Percentiles rank a stretch among this genome's conserved stretches.
These are phyloP conservation scores for Excoecaria cochinchinensis DNA, from an alignment of 345 rosid species.

Conservation along the genomic window DNA sequence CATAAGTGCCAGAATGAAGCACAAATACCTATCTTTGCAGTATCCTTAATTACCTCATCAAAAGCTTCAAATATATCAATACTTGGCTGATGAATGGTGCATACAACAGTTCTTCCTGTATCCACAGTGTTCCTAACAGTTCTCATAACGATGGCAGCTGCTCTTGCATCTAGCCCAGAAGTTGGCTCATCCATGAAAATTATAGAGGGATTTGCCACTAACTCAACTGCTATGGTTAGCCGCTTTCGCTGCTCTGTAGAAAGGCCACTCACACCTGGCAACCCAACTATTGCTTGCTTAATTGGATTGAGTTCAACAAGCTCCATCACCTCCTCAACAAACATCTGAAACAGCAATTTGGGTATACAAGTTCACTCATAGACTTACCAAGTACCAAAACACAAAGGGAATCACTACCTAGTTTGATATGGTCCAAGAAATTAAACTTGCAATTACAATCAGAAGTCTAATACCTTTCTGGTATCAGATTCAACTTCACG, in stretches of 20 bases:
- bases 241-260: not conserved
- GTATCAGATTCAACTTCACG: not conserved
- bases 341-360: not conserved
- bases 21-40: not conserved
- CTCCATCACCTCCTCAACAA: not conserved
- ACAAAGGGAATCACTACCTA: too few species aligned
- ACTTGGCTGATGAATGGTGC: not conserved
- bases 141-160: slow-evolving; percentile 2
- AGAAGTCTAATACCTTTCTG: not conserved
- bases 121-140: not conserved
- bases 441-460: too few species aligned
- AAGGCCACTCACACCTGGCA: not conserved
- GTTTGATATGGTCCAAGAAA: too few species aligned
- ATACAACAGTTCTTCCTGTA: not conserved
- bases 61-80: not conserved
- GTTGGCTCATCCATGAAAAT: slow-evolving; percentile 1
- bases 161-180: not conserved
- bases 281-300: not conserved
- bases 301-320: not conserved
- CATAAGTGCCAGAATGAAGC: too few species aligned
- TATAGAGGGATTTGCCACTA: not conserved
- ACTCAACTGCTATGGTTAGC: not conserved
- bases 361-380: too few species aligned
- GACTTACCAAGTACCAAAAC: too few species aligned
- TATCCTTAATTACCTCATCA: not conserved